phyloP scores from a whole-genome alignment of 495 filamentous ascomycete genomes.

The Bacidia gigantensis region DNA sequence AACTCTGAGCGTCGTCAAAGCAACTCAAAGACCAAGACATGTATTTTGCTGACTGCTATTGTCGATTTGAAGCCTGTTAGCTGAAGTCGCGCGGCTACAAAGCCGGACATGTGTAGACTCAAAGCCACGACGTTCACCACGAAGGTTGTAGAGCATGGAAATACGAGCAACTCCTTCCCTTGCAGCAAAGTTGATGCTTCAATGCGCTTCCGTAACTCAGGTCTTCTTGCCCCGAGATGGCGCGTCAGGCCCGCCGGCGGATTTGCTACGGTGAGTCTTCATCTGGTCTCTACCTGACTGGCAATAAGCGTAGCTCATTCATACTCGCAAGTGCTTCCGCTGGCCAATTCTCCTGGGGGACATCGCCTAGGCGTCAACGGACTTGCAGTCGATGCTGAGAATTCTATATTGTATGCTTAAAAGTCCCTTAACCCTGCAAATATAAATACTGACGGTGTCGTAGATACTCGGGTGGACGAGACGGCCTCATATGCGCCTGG shows the following conservation, averaged over 20 bases:
- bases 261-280: constrained; percentile 46
- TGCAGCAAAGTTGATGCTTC: not conserved
- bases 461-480: constrained; percentile 90
- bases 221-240: constrained; percentile 18
- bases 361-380: constrained; percentile 92
- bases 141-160: too few species aligned
- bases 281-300: constrained; percentile 13
- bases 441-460: constrained; percentile 2
- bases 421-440: not conserved
- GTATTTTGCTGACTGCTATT: too few species aligned
- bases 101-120: too few species aligned
- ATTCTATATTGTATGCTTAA: constrained; percentile 70
- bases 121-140: too few species aligned
- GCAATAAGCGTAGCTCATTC: not conserved
- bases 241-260: constrained; percentile 30
- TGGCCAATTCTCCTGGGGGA: constrained; percentile 78
- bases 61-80: too few species aligned
- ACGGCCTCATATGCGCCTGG: constrained; percentile 95
- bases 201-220: constrained; percentile 15
- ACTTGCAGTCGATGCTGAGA: constrained; percentile 68
- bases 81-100: too few species aligned
- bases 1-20: too few species aligned
- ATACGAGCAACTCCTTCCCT: too few species aligned
- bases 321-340: constrained; percentile 63
- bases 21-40: too few species aligned